phyloP scores from a whole-genome alignment of 768 basidiomycete species.

The Kwoniella heveanensis region DNA sequence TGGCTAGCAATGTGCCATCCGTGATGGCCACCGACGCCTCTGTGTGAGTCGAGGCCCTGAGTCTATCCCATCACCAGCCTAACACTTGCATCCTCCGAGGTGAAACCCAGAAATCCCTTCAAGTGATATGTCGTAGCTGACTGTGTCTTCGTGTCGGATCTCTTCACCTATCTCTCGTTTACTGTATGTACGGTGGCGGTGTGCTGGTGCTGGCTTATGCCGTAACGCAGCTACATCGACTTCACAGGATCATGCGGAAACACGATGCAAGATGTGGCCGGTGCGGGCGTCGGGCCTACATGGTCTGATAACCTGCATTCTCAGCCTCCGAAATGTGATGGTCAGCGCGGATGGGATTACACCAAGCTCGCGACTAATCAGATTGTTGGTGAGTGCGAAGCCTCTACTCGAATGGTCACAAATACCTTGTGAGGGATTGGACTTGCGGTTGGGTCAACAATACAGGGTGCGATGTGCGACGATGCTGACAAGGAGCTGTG shows the following conservation, averaged over 20 bases:
- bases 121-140: no score
- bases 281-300: background rate
- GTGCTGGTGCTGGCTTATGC: no score
- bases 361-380: conserved; percentile 7
- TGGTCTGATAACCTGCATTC: background rate
- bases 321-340: background rate
- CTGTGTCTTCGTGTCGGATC: no score
- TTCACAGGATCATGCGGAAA: background rate
- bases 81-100: no score
- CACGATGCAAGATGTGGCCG: background rate
- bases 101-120: no score
- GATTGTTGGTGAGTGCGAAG: conserved; percentile 18
- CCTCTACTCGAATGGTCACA: no score
- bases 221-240: background rate
- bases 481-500: background rate
- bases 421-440: no score
- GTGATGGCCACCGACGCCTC: background rate
- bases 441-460: no score
- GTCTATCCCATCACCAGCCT: no score
- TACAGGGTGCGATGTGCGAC: background rate
- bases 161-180: no score
- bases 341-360: background rate
- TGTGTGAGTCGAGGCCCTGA: background rate
- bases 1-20: background rate
- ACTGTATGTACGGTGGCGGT: no score